phyloP scores from a whole-genome alignment of 352 stramenopile genomes.

The Achlya hypogyna region DNA sequence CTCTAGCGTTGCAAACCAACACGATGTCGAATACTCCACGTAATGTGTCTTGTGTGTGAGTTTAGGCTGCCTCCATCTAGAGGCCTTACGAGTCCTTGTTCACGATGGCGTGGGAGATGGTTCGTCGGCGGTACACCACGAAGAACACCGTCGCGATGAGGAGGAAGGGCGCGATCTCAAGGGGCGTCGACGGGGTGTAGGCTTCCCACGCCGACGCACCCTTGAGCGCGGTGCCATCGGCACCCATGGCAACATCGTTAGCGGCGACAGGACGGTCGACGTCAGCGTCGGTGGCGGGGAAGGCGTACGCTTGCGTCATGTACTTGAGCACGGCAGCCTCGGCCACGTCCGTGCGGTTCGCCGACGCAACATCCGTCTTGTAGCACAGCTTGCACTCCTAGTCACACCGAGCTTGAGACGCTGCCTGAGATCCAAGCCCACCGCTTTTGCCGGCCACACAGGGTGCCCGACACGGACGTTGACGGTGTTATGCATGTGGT shows the following conservation, averaged over 20 bases:
- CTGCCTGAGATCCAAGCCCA: not conserved
- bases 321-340: constrained; percentile 3
- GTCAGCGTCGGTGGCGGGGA: not conserved
- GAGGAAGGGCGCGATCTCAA: not conserved
- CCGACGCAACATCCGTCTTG: not conserved
- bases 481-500: constrained; percentile 77
- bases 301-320: not conserved
- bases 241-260: not conserved
- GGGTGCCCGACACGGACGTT: constrained; percentile 64
- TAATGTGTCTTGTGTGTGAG: too few relatives aligned
- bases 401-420: not conserved
- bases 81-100: not conserved
- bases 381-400: constrained; percentile 6
- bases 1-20: not conserved
- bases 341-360: not conserved
- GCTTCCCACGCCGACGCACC: not conserved
- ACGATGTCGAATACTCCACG: too few relatives aligned
- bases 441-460: constrained; percentile 41
- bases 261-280: not conserved
- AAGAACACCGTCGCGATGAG: not conserved
- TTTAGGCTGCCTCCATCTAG: not conserved
- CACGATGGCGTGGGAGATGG: not conserved
- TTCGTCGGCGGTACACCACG: not conserved
- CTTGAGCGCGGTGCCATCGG: not conserved
- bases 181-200: not conserved